phyloP scores from a whole-genome alignment of 495 filamentous ascomycete species.

The Neurospora sp. region DNA sequence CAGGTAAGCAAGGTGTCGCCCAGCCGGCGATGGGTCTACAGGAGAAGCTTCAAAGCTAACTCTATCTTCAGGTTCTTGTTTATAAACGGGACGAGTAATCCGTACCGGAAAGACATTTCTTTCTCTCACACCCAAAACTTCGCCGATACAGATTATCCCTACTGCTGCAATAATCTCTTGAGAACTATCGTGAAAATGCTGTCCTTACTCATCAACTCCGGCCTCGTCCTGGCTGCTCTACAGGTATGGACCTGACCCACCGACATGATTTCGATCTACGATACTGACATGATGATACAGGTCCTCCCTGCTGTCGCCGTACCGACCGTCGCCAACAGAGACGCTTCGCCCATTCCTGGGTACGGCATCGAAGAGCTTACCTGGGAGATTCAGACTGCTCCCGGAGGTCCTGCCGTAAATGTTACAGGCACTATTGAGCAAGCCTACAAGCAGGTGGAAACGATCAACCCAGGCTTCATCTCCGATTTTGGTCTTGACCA shows the following conservation, averaged over 20 bases:
- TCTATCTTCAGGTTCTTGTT: too few relatives aligned
- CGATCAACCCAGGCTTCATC: conserved; percentile 7
- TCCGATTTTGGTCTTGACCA: background rate
- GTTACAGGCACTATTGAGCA: conserved; percentile 10
- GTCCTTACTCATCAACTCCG: background rate
- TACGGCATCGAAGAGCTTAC: background rate
- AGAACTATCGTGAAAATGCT: too few relatives aligned
- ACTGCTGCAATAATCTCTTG: too few relatives aligned
- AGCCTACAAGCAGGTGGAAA: background rate
- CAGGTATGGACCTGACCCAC: background rate
- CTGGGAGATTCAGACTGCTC: background rate
- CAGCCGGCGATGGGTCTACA: too few relatives aligned
- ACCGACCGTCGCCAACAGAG: background rate
- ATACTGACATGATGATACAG: background rate
- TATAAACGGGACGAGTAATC: too few relatives aligned
- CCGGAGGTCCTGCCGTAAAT: background rate
- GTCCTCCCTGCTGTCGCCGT: background rate
- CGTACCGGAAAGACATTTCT: too few relatives aligned
- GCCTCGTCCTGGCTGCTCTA: background rate
- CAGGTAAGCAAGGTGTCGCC: too few relatives aligned
- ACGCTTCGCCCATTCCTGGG: background rate
- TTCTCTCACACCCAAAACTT: too few relatives aligned
- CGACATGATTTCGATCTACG: too few relatives aligned
- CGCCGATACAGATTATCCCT: too few relatives aligned
- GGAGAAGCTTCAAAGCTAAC: too few relatives aligned